A percentile compares a stretch with the other conserved stretches of the same genome.
These are phyloP conservation scores for Thoreauomyces humboldtii DNA, from an alignment of 192 early-diverging fungal species.

Conservation along the genomic window DNA sequence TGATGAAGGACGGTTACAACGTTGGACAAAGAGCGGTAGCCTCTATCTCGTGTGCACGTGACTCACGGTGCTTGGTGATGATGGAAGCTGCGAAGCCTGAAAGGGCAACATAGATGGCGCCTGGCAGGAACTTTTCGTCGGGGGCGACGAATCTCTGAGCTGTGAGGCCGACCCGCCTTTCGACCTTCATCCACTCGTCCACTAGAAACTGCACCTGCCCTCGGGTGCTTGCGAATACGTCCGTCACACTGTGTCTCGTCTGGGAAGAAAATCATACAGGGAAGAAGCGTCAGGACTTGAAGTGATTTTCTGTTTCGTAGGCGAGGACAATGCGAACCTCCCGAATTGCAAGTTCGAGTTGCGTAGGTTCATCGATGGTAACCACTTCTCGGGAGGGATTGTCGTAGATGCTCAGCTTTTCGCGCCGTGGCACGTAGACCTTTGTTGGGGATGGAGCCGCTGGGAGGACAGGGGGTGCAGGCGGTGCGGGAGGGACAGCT, in stretches of 20 bases:
- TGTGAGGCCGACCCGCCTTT: neutral
- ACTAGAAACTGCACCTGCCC: constrained; percentile 33
- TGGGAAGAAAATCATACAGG: neutral
- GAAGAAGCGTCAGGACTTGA: neutral
- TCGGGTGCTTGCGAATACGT: constrained; percentile 28
- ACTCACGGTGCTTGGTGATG: constrained; percentile 34
- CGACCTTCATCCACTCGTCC: constrained; percentile 33
- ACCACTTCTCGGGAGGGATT: constrained; percentile 4
- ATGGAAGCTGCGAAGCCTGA: constrained; percentile 43
- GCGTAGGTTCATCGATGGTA: constrained; percentile 22
- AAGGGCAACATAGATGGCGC: constrained; percentile 34
- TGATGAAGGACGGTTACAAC: neutral
- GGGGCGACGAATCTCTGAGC: neutral
- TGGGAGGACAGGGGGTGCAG: too few species aligned
- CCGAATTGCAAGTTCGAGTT: constrained; percentile 34
- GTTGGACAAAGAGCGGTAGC: neutral
- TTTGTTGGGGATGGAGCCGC: too few species aligned
- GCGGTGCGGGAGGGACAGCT: too few species aligned
- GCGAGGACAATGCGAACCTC: constrained; percentile 27
- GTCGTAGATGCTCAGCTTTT: constrained; percentile 39
- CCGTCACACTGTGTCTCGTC: constrained; percentile 28
- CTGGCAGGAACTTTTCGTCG: constrained; percentile 31
- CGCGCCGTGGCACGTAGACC: constrained; percentile 4
- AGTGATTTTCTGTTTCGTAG: too few species aligned
- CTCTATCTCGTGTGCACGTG: neutral